phyloP scores from a whole-genome alignment of 371 early-diverging fungal species.

The Sporodiniella umbellata region DNA sequence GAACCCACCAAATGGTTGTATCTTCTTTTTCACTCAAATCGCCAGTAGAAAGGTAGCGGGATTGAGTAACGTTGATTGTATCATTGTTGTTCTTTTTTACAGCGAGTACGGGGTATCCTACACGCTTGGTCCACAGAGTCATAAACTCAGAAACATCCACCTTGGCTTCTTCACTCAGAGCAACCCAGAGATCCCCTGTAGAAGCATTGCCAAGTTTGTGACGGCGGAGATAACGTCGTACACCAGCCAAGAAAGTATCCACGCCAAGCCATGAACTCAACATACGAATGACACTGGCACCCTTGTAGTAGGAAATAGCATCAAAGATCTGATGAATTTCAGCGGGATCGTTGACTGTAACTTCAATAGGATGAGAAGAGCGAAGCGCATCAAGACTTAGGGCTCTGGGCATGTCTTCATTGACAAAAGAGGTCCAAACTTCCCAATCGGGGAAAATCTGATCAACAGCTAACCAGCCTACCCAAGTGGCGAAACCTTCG shows the following conservation, averaged over 20 bases:
- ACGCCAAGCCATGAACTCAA: conserved; percentile 61
- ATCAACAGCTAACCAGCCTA: conserved; percentile 80
- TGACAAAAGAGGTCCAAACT: conserved; percentile 78
- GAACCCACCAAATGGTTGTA: conserved; percentile 56
- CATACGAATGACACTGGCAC: conserved; percentile 91
- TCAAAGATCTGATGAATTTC: conserved; percentile 82
- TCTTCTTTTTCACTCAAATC: conserved; percentile 66
- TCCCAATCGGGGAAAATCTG: conserved; percentile 78
- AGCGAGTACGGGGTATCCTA: conserved; percentile 78
- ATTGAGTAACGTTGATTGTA: conserved; percentile 62
- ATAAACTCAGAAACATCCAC: conserved; percentile 73
- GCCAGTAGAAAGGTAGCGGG: conserved; percentile 79
- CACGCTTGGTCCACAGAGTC: conserved; percentile 79
- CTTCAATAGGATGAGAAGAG: conserved; percentile 84
- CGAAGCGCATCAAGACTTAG: conserved; percentile 74
- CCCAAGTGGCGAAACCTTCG: conserved; percentile 94
- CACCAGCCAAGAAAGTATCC: conserved; percentile 65
- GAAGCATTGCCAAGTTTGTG: conserved; percentile 79
- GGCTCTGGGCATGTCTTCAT: conserved; percentile 70
- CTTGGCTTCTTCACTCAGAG: conserved; percentile 67
- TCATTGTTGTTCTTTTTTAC: conserved; percentile 52
- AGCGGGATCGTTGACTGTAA: conserved; percentile 71
- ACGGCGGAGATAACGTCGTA: conserved; percentile 75
- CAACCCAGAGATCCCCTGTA: conserved; percentile 81
- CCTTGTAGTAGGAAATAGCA: conserved; percentile 81